Evolutionary conservation across 1,284 basidiomycete species (phyloP), one percentile per base, ranked within the genome.

Genomic region (Flammula alnicola): DNA sequence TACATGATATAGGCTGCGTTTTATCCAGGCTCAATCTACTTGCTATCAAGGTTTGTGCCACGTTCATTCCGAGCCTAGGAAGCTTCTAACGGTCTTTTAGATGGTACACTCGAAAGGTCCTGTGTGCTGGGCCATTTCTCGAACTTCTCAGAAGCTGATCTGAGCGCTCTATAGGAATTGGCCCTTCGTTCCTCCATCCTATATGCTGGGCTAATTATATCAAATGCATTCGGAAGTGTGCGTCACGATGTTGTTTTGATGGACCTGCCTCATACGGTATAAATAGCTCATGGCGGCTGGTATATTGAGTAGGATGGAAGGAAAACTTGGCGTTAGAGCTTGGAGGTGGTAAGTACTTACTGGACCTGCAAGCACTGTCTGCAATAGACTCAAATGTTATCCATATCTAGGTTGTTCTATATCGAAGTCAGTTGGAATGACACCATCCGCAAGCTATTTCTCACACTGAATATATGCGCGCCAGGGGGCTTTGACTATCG

Each of bases 181-280:
- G 81, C 82, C 0, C 77, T 89, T 47, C 79, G 89, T 30, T 80
- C 83, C 42, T 82, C 85, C 0, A 75, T 89, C 44, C 74, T 92
- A 2, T 88, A 83, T 62, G 74, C 75, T 5, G 87, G 87, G 9
- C 61, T 82, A 2, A 67, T 90, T 20, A 74, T 89, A 33, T 86
- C 84, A 0, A 90, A 89, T 68, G 88, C 88, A 3, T 89, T 91
- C 60, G 86, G 87, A 38, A 74, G 78, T 45, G 83, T 85, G 47
- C 62, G 81, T 59, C 16, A n/a, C 9, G 7, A 33, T 32, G 6
- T 38, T 17, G 9, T 16, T 33, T 7, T 20, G 10, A 38, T 49
- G n/a, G n/a, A n/a, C n/a, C n/a, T n/a, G 22, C 19, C 51, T 16
- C 27, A 12, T 40, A 14, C 9, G 6, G 20, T n/a, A 11, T 11